Evolutionary conservation across 495 filamentous ascomycete genomes (phyloP).

Genomic region (Bacidia gigantensis): DNA sequence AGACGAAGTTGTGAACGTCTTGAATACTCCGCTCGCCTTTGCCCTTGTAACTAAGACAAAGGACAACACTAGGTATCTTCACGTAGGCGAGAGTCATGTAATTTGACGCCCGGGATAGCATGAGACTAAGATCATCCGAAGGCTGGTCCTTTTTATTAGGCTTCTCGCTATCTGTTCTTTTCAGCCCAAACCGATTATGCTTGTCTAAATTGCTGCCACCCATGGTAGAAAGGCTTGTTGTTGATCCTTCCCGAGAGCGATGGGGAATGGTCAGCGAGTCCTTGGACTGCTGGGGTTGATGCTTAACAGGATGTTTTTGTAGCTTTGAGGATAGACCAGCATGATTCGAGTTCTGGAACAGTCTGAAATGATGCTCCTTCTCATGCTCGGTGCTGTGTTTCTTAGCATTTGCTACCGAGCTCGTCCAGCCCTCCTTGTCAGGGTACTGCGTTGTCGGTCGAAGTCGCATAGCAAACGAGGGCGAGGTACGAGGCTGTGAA

Average conservation of each 20-base stretch:
- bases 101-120: conserved; percentile 89
- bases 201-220: conserved; percentile 29
- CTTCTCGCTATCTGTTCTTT: conserved; percentile 30
- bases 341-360: conserved; percentile 32
- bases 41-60: conserved; percentile 95
- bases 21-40: conserved; percentile 88
- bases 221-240: conserved; percentile 35
- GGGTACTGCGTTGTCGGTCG: conserved; percentile 61
- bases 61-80: conserved; percentile 83
- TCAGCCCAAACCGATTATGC: conserved; percentile 41
- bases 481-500: conserved; percentile 35
- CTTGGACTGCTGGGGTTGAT: not conserved
- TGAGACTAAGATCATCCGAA: conserved; percentile 91
- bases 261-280: conserved; percentile 39
- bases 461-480: conserved; percentile 63
- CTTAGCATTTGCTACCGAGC: conserved; percentile 14
- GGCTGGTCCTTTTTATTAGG: conserved; percentile 42
- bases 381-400: conserved; percentile 18
- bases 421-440: conserved; percentile 28
- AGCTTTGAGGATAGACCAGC: conserved; percentile 1
- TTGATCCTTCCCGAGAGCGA: conserved; percentile 34
- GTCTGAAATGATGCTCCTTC: conserved; percentile 34
- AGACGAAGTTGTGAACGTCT: conserved; percentile 94
- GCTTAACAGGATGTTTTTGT: conserved; percentile 1
- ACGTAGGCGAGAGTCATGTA: conserved; percentile 96